Evolutionary conservation across 306 rosid genomes (phyloP).

Genomic region (Acacia crassicarpa): DNA sequence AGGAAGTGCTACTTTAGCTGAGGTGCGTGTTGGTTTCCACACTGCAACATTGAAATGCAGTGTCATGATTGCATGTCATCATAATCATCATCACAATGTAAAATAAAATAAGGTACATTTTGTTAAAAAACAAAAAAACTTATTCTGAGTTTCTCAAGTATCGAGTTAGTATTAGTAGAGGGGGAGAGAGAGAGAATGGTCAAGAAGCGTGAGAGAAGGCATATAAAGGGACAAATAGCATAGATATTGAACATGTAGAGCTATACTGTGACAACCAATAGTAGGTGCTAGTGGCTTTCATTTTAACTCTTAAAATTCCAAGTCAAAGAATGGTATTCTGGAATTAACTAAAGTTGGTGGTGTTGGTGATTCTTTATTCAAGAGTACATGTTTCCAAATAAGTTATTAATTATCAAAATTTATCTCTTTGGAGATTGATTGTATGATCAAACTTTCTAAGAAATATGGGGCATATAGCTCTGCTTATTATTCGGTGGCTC

Average conservation of each 20-base stretch:
- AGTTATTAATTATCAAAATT: neutral
- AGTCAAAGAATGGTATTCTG: neutral
- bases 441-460: neutral
- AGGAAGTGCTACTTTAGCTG: neutral
- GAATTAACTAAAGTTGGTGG: neutral
- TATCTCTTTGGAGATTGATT: neutral
- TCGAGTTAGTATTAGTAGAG: neutral
- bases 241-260: neutral
- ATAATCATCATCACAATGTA: neutral
- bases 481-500: neutral
- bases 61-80: neutral
- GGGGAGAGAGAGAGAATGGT: neutral
- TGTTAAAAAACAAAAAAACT: neutral
- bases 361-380: neutral
- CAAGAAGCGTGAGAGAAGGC: neutral
- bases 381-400: neutral
- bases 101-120: neutral
- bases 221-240: neutral
- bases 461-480: neutral
- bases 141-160: neutral
- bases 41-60: neutral
- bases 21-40: neutral
- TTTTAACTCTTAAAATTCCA: neutral
- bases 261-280: neutral
- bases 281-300: neutral